A percentile compares a stretch with the other conserved stretches of the same genome.
phyloP scores from a whole-genome alignment of 2,329 filamentous ascomycete genomes.

The Alternaria novae-zelandiae region DNA sequence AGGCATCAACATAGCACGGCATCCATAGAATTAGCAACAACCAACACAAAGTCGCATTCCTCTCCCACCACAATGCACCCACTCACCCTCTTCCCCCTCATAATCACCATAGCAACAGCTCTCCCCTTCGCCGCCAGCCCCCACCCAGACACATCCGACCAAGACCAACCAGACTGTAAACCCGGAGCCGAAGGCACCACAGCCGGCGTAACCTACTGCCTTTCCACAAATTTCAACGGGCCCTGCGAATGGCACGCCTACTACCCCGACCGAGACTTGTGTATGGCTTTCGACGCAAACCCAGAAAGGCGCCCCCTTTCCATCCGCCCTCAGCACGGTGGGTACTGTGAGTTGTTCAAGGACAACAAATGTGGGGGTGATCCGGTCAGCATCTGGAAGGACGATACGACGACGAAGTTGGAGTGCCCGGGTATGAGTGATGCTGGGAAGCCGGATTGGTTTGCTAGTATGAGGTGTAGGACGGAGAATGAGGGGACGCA shows the following conservation, averaged over 20 bases:
- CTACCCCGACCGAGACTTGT: neutral
- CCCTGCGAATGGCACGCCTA: neutral
- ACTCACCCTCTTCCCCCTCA: neutral
- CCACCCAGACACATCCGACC: neutral
- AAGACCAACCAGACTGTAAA: neutral
- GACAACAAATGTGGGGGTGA: neutral
- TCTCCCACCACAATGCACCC: neutral
- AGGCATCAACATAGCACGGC: neutral
- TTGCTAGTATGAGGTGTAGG: neutral
- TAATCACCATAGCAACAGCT: neutral
- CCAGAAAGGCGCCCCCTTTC: neutral
- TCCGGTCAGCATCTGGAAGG: neutral
- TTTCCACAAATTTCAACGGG: neutral
- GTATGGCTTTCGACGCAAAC: neutral
- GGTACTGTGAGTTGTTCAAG: neutral
- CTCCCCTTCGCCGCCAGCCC: neutral
- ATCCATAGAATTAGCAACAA: neutral
- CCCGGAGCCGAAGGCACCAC: neutral
- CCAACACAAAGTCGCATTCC: neutral
- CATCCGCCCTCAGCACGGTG: neutral
- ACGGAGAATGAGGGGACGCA: neutral
- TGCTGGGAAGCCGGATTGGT: neutral
- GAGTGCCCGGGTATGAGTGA: neutral
- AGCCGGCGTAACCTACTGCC: neutral
- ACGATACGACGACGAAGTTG: neutral